These are phyloP conservation scores for Umbelopsis sp. DNA, from an alignment of 192 early-diverging fungal genomes.

Conservation along the genomic window DNA sequence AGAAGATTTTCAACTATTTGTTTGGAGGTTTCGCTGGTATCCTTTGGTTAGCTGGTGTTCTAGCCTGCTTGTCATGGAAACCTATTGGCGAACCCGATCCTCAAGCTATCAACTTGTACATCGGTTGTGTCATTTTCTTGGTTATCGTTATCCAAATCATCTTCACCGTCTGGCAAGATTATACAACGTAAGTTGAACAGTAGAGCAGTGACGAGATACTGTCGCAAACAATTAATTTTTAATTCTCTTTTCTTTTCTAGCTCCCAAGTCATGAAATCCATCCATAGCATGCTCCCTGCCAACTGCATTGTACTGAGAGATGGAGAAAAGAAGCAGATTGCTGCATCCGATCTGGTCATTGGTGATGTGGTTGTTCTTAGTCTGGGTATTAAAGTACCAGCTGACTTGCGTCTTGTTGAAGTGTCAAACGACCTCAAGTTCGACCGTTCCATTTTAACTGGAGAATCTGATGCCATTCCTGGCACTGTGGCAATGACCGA, in stretches of 20 bases:
- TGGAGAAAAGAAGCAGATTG: slow-evolving; percentile 51
- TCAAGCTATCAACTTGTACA: slow-evolving; percentile 6
- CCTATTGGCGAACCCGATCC: slow-evolving; percentile 45
- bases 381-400: slow-evolving; percentile 74
- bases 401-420: slow-evolving; percentile 71
- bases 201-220: no score
- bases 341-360: slow-evolving; percentile 61
- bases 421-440: slow-evolving; percentile 64
- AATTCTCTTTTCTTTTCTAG: background rate
- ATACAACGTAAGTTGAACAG: slow-evolving; percentile 42
- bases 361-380: slow-evolving; percentile 76
- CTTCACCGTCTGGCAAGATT: slow-evolving; percentile 72
- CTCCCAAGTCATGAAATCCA: slow-evolving; percentile 67
- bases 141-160: slow-evolving; percentile 65
- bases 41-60: slow-evolving; percentile 65
- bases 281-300: slow-evolving; percentile 65
- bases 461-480: slow-evolving; percentile 65
- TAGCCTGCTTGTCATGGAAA: slow-evolving; percentile 63
- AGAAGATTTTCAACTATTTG: slow-evolving; percentile 47
- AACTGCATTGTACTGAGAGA: slow-evolving; percentile 70
- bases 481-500: slow-evolving; percentile 62
- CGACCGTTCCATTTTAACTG: slow-evolving; percentile 78
- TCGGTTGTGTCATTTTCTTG: slow-evolving; percentile 40
- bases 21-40: slow-evolving; percentile 72
- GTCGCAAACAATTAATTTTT: background rate